Evolutionary conservation across 208 protist genomes (phyloP), one percentile per base, ranked within the genome.

Genomic region (Wallacemonas collosoma): DNA sequence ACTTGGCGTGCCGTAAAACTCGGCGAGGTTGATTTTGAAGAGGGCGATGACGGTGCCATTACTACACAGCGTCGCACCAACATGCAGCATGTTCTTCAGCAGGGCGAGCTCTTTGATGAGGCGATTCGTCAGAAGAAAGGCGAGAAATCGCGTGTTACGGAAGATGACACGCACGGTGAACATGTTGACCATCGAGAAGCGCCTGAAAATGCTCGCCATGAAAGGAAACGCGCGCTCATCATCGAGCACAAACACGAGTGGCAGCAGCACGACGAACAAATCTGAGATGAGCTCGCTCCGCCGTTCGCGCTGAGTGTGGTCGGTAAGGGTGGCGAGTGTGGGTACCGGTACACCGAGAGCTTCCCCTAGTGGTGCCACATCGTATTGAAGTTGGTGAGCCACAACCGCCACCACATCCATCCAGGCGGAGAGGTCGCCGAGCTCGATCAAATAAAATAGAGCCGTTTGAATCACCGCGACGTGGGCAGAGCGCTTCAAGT

Each of bases 141-240:
- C 47, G 17, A 93, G 60, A 41, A 93, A 88, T 8, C 75, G 66
- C 36, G 81, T 77, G 77, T 90, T 93, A 68, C 83, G 85, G 35
- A 83, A 72, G 38, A 90, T 76, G 1, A 73, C 67, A 68, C 76
- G 80, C 9, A 79, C 76, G 35, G 56, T 60, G 0, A 55, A 43
- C 1, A 35, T 38, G 44, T 66, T 61, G 3, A 93, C 1, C 14
- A 44, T 64, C 7, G 55, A 39, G 35, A 82, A 72, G 2, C 40
- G 15, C 2, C 73, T 38, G 6, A 90, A 60, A 1, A 89, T 65
- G 1, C 8, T n/a, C 1, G 69, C 58, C 75, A 89, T 83, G 68
- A 90, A 81, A 0, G 73, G 68, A 57, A 90, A 86, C 12, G 77
- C 77, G 4, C 39, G 45, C 55, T 81, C 73, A 17, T 79, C 41